Conservation (phyloP, 2,329 filamentous ascomycete species). For the Phaeosphaeriaceae sp. region DNA sequence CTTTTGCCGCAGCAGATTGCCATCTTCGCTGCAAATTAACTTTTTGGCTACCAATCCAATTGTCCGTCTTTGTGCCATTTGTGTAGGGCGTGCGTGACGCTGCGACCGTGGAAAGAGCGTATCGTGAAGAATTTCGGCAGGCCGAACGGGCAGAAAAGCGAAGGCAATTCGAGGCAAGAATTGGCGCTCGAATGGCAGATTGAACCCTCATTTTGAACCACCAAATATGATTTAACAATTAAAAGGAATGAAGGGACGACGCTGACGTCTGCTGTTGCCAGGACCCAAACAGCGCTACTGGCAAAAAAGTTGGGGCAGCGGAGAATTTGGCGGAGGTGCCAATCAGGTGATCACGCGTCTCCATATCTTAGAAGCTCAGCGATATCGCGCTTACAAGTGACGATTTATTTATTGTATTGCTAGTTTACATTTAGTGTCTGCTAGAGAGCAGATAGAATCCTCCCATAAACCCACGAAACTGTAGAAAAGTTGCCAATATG, state of each 20-base stretch:
- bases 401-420: constrained; percentile 14
- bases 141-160: constrained; percentile 34
- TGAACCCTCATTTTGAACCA: constrained; percentile 43
- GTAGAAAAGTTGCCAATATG: background rate
- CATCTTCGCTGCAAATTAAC: constrained; percentile 39
- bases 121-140: constrained; percentile 35
- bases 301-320: constrained; percentile 39
- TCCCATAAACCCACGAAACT: background rate
- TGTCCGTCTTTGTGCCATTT: constrained; percentile 36
- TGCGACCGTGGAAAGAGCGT: constrained; percentile 42
- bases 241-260: constrained; percentile 34
- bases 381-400: constrained; percentile 10
- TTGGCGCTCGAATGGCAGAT: constrained; percentile 42
- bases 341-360: constrained; percentile 27
- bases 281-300: constrained; percentile 13
- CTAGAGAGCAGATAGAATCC: background rate
- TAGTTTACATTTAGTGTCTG: constrained; percentile 20
- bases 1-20: constrained; percentile 46
- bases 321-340: constrained; percentile 27
- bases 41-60: constrained; percentile 36
- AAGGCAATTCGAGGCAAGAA: constrained; percentile 38
- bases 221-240: constrained; percentile 14
- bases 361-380: background rate
- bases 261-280: constrained; percentile 30
- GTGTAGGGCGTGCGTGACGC: constrained; percentile 34